These are phyloP conservation scores for Pseudoscleropodium purum DNA, from an alignment of 225 moss, liverwort and hornwort species.

Conservation along the genomic window DNA sequence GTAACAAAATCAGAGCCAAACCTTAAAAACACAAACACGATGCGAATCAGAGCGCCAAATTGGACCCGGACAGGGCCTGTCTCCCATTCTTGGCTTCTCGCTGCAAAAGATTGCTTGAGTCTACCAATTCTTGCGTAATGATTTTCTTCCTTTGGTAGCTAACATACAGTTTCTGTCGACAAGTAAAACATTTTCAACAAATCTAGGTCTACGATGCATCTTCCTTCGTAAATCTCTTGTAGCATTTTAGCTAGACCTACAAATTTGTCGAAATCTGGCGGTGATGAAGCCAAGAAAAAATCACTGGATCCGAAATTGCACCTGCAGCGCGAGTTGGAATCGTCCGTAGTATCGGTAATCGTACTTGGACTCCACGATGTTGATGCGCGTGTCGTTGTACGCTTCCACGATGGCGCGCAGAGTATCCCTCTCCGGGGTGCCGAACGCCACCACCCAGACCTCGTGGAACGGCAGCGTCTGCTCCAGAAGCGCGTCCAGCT, in stretches of 20 bases:
- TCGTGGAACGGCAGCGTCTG: constrained; percentile 80
- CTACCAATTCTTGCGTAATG: not conserved
- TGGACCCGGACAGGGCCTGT: too few species aligned
- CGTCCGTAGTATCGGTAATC: constrained; percentile 88
- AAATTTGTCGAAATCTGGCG: not conserved
- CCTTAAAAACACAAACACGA: not conserved
- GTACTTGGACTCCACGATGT: constrained; percentile 61
- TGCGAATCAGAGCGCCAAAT: not conserved
- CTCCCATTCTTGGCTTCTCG: too few species aligned
- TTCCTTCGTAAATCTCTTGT: not conserved
- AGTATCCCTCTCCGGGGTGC: constrained; percentile 56
- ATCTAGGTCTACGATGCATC: not conserved
- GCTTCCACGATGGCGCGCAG: constrained; percentile 61
- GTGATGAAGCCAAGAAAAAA: too few species aligned
- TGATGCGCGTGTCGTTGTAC: constrained; percentile 65
- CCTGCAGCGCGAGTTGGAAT: constrained; percentile 86
- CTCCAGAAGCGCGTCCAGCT: constrained; percentile 58
- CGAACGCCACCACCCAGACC: constrained; percentile 85
- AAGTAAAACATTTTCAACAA: not conserved
- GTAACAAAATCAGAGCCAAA: not conserved
- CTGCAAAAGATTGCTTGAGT: not conserved
- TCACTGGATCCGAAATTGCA: not conserved
- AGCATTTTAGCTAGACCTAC: too few species aligned
- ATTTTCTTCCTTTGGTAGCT: not conserved
- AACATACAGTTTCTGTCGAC: not conserved